A percentile compares a stretch with the other conserved stretches of the same genome.
phyloP scores from a whole-genome alignment of 148 eudicot genomes.

The Diospyros kaki region DNA sequence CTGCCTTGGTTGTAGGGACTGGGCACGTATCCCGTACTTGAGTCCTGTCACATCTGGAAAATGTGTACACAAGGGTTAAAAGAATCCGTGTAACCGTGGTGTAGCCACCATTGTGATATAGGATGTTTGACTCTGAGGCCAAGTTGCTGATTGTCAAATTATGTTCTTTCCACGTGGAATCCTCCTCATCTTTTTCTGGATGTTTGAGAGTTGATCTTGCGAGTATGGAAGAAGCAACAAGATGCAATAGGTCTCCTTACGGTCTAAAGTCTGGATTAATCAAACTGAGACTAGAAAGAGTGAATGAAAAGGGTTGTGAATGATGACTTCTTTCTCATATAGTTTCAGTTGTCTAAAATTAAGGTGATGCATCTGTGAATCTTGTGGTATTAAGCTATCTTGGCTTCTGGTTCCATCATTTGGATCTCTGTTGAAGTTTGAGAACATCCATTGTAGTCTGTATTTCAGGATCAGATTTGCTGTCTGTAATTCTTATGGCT shows the following conservation, averaged over 20 bases:
- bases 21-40: no score
- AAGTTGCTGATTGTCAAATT: no score
- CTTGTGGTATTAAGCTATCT: not conserved
- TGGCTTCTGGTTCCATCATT: not conserved
- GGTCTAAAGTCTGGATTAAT: not conserved
- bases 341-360: constrained; percentile 2
- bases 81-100: not conserved
- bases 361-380: not conserved
- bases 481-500: not conserved
- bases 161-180: not conserved
- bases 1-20: no score
- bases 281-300: not conserved
- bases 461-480: not conserved
- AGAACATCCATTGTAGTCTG: not conserved
- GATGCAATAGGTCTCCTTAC: not conserved
- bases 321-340: not conserved
- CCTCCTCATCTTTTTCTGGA: not conserved
- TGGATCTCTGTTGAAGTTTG: not conserved
- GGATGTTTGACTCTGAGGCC: not conserved
- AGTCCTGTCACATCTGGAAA: no score
- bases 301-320: not conserved
- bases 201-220: not conserved
- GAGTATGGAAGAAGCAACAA: not conserved
- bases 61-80: no score
- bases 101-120: not conserved